Evolutionary conservation across 805 yeast species (phyloP).

Genomic region (Barnettozyma pratensis): DNA sequence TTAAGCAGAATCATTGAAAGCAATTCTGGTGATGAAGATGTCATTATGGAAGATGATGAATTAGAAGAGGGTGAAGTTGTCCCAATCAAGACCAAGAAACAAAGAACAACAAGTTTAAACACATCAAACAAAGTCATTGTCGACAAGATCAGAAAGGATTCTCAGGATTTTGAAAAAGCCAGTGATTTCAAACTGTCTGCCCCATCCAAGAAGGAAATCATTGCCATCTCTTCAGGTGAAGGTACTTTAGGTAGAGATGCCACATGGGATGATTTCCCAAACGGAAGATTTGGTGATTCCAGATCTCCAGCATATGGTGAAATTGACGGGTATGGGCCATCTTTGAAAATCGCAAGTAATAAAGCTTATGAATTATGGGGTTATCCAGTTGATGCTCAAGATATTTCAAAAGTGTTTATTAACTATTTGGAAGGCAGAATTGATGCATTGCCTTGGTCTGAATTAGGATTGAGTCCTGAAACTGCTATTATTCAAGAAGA

Average conservation of each 20-base stretch:
- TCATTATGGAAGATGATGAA: slow-evolving; percentile 26
- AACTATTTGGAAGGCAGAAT: slow-evolving; percentile 71
- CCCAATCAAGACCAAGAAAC: slow-evolving; percentile 7
- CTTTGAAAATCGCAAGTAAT: slow-evolving; percentile 65
- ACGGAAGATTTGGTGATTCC: slow-evolving; percentile 93
- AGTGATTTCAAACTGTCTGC: slow-evolving; percentile 19
- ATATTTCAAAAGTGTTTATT: slow-evolving; percentile 62
- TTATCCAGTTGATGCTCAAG: slow-evolving; percentile 52
- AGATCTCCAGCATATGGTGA: slow-evolving; percentile 97
- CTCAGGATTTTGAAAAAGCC: slow-evolving; percentile 21
- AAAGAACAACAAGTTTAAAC: slow-evolving; percentile 21
- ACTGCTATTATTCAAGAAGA: slow-evolving; percentile 92
- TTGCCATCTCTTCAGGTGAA: slow-evolving; percentile 79
- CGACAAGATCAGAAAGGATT: slow-evolving; percentile 25
- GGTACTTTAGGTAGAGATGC: slow-evolving; percentile 85
- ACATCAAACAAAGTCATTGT: slow-evolving; percentile 38
- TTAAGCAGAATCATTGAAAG: slow-evolving; percentile 44
- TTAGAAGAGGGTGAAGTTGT: slow-evolving; percentile 3
- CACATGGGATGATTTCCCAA: slow-evolving; percentile 96
- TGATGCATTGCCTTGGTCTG: slow-evolving; percentile 88
- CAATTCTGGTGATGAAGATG: slow-evolving; percentile 35
- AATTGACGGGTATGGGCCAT: slow-evolving; percentile 95
- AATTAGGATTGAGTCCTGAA: slow-evolving; percentile 78
- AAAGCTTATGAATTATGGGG: slow-evolving; percentile 81
- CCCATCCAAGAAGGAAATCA: slow-evolving; percentile 50